Base-by-base conservation (phyloP, 2,329 filamentous ascomycete species). In the Neopestalotiopsis sp. region DNA sequence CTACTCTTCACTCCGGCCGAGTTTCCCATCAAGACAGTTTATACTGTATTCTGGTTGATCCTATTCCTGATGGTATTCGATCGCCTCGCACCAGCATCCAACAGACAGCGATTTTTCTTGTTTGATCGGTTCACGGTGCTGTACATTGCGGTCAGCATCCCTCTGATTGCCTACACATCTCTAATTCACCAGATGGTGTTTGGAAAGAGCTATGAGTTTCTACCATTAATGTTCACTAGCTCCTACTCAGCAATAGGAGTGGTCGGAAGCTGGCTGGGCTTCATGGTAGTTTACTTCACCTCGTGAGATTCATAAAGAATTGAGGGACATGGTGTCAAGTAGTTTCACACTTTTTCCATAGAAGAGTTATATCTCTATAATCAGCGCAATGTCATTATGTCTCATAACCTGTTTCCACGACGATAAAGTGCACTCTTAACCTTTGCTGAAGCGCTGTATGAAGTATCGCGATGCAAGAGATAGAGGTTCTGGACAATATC, bases 151-250 rank as follows among this genome's bases (percentile, higher is more conserved):
- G 84, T 98, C 69, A 94, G 94, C 75, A 94, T 98, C 70, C 96
- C 95, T 10, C 82, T 98, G 71, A 94, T 98, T 68, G 81, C 91
- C 2, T 99, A 99, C 81, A 95, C 93, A 79, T 97, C 94, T 12
- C 80, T 98, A 65, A 72, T 96, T 7, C 96, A 99, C 79, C 88
- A 89, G 62, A 79, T 95, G n/a, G 82, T 97, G 4, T 98, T 97
- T 82, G 94, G 94, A 0, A 88, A 90, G 76, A 89, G 85, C 71
- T 94, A 93, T 75, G 94, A 98, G 81, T 99, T 98, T 80, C 81
- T 99, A 67, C 96, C 96, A 32, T 84, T 98, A 74, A 98, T 99
- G 95, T 96, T 98, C 78, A 98, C 91, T 74, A 98, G 95, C 84
- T 92, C 93, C 13, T 99, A 98, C 80, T 94, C 92, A 42, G 96